These are phyloP conservation scores for Microcos paniculata DNA, from an alignment of 345 rosid genomes.

Conservation along the genomic window DNA sequence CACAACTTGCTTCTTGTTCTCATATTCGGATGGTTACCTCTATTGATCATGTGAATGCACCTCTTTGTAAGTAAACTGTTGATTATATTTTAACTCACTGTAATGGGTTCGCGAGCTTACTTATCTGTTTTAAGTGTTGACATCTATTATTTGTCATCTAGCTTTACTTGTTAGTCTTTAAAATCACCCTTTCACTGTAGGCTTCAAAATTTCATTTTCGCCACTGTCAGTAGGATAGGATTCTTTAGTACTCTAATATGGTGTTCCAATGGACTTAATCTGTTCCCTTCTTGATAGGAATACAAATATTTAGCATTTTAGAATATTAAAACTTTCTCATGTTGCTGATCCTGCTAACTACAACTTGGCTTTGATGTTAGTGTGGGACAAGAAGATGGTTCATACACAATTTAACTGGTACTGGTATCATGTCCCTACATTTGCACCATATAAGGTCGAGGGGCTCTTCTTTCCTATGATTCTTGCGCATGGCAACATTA, in stretches of 20 bases:
- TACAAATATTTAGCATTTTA: not conserved
- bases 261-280: not conserved
- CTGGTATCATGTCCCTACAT: constrained; percentile 91
- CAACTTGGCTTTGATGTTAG: constrained; percentile 31
- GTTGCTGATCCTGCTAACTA: not conserved
- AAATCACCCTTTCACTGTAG: not conserved
- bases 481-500: constrained; percentile 63
- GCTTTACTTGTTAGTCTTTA: not conserved
- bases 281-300: not conserved
- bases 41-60: constrained; percentile 84
- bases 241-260: not conserved
- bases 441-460: constrained; percentile 76
- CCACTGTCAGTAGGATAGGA: not conserved
- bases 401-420: constrained; percentile 85
- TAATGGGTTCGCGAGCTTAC: not conserved
- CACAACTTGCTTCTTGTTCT: constrained; percentile 76
- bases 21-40: constrained; percentile 77
- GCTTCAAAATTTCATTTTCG: not conserved
- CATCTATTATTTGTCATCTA: not conserved
- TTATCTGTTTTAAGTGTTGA: not conserved
- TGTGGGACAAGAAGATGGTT: constrained; percentile 99
- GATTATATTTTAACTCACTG: not conserved
- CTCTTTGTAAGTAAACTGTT: constrained; percentile 58
- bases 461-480: constrained; percentile 83
- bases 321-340: not conserved